These are phyloP conservation scores for slime mould (Dictyostelium discoideum) DNA, from an alignment of 78 protist species.

Conservation along the genomic window dicty_2.7 NC_007091.3:3402001-3402500, in stretches of 20 bases:
- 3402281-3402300: not conserved
- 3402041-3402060: not conserved
- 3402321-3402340: not conserved
- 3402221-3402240: not conserved
- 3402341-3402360: not conserved
- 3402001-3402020: not conserved
- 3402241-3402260: not conserved
- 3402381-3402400: not conserved
- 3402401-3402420: not conserved
- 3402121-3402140: not conserved
- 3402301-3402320: not conserved
- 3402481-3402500: conserved; percentile 5
- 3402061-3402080: not conserved
- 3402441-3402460: not conserved
- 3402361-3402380: not conserved
- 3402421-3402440: not conserved
- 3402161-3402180: not conserved
- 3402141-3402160: not conserved
- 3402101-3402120: not conserved
- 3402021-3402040: not conserved
- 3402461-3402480: not conserved
- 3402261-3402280: not conserved
- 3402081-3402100: not conserved
- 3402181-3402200: not conserved
- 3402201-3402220: not conserved